These are phyloP conservation scores for Fusarium sp. DNA, from an alignment of 2,329 filamentous ascomycete genomes.

Conservation along the genomic window DNA sequence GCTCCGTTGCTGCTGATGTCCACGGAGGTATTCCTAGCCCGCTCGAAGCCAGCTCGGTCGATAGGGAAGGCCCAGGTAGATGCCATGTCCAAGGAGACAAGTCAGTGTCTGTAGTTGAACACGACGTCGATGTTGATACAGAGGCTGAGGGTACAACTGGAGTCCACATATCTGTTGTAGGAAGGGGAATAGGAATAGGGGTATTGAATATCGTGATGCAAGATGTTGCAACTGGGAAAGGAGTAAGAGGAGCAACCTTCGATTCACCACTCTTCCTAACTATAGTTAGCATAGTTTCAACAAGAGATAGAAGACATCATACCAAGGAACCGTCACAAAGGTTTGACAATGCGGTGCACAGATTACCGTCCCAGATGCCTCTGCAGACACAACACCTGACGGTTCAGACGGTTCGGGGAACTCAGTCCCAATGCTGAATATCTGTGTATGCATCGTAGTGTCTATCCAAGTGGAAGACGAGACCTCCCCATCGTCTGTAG, in stretches of 20 bases:
- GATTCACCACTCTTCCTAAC: constrained; percentile 22
- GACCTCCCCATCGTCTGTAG: neutral
- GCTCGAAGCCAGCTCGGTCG: constrained; percentile 10
- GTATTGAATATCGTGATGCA: constrained; percentile 35
- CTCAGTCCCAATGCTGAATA: neutral
- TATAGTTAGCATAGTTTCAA: neutral
- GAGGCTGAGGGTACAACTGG: neutral
- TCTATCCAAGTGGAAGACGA: neutral
- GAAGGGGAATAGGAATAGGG: neutral
- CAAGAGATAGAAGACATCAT: neutral
- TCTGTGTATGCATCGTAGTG: neutral
- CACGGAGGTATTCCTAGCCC: neutral
- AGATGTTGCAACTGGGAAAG: constrained; percentile 19
- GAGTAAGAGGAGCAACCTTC: constrained; percentile 1
- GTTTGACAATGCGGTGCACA: constrained; percentile 37
- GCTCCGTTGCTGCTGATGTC: constrained; percentile 5
- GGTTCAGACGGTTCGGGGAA: neutral
- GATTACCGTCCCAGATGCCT: constrained; percentile 26
- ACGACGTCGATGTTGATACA: neutral
- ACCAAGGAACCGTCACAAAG: constrained; percentile 34
- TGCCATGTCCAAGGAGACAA: constrained; percentile 15
- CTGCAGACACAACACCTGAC: neutral
- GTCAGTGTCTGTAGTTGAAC: neutral
- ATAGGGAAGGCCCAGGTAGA: neutral
- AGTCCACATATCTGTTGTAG: neutral